phyloP scores from a whole-genome alignment of 2,329 filamentous ascomycete species.

The Sclerotinia trifoliorum region DNA sequence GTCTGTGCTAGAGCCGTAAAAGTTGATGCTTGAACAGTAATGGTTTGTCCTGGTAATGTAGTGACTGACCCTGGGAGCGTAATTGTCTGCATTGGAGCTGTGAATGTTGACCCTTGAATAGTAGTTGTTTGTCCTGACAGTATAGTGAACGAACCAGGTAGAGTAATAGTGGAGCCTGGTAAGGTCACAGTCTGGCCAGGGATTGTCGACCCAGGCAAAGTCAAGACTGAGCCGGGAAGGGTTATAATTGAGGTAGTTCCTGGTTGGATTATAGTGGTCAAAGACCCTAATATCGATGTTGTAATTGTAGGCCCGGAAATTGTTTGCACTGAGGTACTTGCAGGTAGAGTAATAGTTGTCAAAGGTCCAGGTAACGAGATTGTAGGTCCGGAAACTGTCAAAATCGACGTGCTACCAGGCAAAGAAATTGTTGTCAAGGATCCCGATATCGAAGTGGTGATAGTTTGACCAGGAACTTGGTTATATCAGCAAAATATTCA shows the following conservation, averaged over 20 bases:
- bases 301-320: too few species aligned
- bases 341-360: not conserved
- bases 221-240: not conserved
- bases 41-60: constrained; percentile 4
- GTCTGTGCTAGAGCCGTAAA: not conserved
- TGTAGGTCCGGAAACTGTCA: constrained; percentile 3
- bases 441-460: constrained; percentile 23
- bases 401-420: constrained; percentile 4
- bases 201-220: constrained; percentile 5
- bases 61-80: constrained; percentile 25
- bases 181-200: constrained; percentile 1
- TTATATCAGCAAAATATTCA: not conserved
- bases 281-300: constrained; percentile 21
- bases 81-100: not conserved
- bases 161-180: not conserved
- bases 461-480: not conserved
- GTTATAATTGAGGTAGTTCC: constrained; percentile 20
- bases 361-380: constrained; percentile 11
- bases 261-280: constrained; percentile 23
- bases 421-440: constrained; percentile 14
- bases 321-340: not conserved
- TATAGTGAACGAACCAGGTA: constrained; percentile 23
- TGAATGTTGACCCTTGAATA: constrained; percentile 4
- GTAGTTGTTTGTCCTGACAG: not conserved
- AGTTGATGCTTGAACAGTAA: not conserved